Conservation (phyloP, 2,329 filamentous ascomycete species). For the Grosmannia clavigera region DNA sequence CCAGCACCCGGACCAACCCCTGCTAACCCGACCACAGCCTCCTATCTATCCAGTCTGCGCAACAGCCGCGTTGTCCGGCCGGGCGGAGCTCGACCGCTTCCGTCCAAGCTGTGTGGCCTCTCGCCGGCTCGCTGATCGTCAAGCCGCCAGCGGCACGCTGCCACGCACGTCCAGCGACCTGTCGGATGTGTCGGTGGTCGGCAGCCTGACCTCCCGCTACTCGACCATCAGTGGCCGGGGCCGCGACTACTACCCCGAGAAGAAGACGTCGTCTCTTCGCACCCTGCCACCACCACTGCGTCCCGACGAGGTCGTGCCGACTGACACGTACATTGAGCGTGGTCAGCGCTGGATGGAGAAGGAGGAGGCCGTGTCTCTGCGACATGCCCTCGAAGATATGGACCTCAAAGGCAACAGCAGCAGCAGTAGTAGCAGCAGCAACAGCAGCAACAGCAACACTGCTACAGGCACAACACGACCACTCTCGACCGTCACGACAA, state of each 20-base stretch:
- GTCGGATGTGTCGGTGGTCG: background rate
- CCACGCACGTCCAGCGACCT: background rate
- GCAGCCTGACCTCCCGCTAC: conserved; percentile 29
- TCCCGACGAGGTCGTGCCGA: conserved; percentile 50
- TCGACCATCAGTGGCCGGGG: conserved; percentile 31
- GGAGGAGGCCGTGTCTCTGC: conserved; percentile 59
- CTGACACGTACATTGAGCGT: conserved; percentile 58
- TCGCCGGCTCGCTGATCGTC: conserved; percentile 1
- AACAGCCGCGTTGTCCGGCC: conserved; percentile 55
- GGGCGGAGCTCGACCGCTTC: conserved; percentile 56
- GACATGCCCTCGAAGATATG: conserved; percentile 63
- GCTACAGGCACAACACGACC: background rate
- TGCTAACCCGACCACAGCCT: conserved; percentile 30
- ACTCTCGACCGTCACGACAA: background rate
- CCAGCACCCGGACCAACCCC: background rate
- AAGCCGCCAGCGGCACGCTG: background rate
- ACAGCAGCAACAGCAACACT: background rate
- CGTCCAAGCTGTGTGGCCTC: conserved; percentile 20
- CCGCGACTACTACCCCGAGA: conserved; percentile 39
- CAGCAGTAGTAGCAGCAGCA: no score
- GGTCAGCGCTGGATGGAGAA: conserved; percentile 71
- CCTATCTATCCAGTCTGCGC: conserved; percentile 60
- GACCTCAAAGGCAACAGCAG: conserved; percentile 32
- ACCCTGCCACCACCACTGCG: conserved; percentile 28
- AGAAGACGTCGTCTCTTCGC: conserved; percentile 12